phyloP scores from a whole-genome alignment of 192 early-diverging fungal species.

The Lunasporangiospora selenospora region DNA sequence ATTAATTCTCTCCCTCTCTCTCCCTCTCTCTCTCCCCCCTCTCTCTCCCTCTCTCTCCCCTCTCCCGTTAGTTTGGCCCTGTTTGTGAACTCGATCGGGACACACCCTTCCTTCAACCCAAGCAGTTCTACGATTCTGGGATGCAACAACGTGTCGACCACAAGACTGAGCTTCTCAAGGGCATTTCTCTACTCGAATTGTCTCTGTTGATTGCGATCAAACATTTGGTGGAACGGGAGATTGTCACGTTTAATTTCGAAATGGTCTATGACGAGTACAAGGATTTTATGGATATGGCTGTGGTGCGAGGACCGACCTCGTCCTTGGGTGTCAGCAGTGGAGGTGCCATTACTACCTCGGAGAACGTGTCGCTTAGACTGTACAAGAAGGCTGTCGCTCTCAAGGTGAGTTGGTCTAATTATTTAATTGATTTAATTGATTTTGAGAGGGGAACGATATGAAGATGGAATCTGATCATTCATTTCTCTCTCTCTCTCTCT shows the following conservation, averaged over 20 bases:
- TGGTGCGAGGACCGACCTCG: conserved; percentile 50
- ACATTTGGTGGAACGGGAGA: conserved; percentile 69
- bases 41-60: neutral
- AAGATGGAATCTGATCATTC: neutral
- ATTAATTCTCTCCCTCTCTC: too few relatives aligned
- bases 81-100: conserved; percentile 38
- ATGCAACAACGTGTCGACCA: conserved; percentile 55
- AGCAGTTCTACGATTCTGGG: conserved; percentile 47
- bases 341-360: conserved; percentile 19
- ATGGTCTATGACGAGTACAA: conserved; percentile 95
- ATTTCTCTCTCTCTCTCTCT: neutral
- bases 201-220: conserved; percentile 81
- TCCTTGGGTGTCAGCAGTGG: conserved; percentile 30
- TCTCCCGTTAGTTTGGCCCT: conserved; percentile 51
- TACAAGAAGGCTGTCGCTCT: conserved; percentile 82
- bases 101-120: conserved; percentile 44
- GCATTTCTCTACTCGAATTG: conserved; percentile 82
- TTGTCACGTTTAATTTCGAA: conserved; percentile 86
- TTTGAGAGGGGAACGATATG: neutral
- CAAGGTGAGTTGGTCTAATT: conserved; percentile 64
- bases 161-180: conserved; percentile 63
- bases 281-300: conserved; percentile 73
- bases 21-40: neutral
- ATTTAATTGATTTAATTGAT: neutral
- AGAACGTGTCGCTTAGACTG: conserved; percentile 67